Evolutionary conservation across 164 flowering plant species (phyloP).

Genomic region (Vitis cinerea): DNA sequence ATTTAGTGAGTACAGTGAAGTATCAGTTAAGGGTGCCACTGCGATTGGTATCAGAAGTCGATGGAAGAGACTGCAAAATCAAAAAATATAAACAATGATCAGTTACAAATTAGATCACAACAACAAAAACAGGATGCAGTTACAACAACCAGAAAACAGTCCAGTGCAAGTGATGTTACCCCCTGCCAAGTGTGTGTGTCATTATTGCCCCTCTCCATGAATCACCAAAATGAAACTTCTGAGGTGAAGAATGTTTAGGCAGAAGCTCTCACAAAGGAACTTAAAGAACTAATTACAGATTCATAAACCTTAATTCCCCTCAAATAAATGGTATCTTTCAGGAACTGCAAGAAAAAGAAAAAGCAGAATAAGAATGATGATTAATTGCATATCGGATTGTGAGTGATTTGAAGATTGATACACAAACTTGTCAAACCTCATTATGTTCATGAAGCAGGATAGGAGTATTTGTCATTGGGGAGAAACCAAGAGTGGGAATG

Average conservation of each 20-base stretch:
- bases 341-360: constrained; percentile 46
- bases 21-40: no score
- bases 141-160: no score
- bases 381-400: background rate
- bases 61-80: no score
- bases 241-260: background rate
- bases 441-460: constrained; percentile 93
- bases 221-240: background rate
- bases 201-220: no score
- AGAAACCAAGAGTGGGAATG: constrained; percentile 88
- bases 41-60: no score
- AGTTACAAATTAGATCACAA: no score
- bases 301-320: constrained; percentile 81
- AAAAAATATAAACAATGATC: no score
- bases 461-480: constrained; percentile 90
- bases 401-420: background rate
- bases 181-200: no score
- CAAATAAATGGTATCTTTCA: constrained; percentile 65
- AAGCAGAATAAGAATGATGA: background rate
- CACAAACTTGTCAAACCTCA: constrained; percentile 48
- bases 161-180: no score
- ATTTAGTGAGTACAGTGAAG: no score
- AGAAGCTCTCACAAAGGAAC: constrained; percentile 53
- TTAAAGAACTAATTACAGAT: constrained; percentile 67
- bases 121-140: no score